A percentile compares a stretch with the other conserved stretches of the same genome.
These are phyloP conservation scores for Xanthoconium purpureum DNA, from an alignment of 768 basidiomycete genomes.

Conservation along the genomic window DNA sequence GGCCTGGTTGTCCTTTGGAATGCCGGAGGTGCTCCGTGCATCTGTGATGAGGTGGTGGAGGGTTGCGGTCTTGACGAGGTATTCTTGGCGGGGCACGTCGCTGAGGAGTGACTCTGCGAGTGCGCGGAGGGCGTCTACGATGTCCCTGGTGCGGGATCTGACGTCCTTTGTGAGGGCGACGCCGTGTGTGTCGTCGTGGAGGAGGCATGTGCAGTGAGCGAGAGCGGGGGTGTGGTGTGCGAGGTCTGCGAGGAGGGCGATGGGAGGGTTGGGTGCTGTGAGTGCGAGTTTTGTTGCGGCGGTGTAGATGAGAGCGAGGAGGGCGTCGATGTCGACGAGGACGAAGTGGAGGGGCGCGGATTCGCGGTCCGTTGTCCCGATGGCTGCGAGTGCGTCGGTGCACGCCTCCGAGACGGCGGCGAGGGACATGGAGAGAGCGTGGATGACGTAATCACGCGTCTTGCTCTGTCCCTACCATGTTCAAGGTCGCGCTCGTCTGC, in stretches of 20 bases:
- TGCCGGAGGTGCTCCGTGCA: slow-evolving; percentile 43
- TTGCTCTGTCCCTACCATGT: neutral
- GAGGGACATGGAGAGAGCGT: neutral
- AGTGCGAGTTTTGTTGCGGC: slow-evolving; percentile 61
- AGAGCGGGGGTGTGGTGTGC: slow-evolving; percentile 47
- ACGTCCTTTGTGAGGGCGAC: slow-evolving; percentile 45
- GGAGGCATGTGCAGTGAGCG: slow-evolving; percentile 47
- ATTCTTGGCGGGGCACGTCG: slow-evolving; percentile 24
- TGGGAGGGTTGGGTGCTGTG: slow-evolving; percentile 54
- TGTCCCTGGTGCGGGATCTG: slow-evolving; percentile 35
- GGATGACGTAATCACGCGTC: neutral
- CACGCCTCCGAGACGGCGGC: slow-evolving; percentile 20
- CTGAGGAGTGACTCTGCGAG: slow-evolving; percentile 45
- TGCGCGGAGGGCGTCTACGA: slow-evolving; percentile 43
- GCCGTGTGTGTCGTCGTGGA: slow-evolving; percentile 43
- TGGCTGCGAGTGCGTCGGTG: slow-evolving; percentile 16
- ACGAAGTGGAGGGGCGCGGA: slow-evolving; percentile 34
- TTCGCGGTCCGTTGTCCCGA: neutral
- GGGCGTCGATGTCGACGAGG: slow-evolving; percentile 52
- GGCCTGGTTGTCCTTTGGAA: slow-evolving; percentile 54
- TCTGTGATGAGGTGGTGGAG: slow-evolving; percentile 59
- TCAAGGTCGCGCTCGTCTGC: slow-evolving; percentile 3
- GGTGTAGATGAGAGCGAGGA: slow-evolving; percentile 56
- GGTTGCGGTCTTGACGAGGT: slow-evolving; percentile 55
- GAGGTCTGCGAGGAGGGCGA: slow-evolving; percentile 53